These are phyloP conservation scores for Aspergillus taichungensis DNA, from an alignment of 495 filamentous ascomycete species.

Conservation along the genomic window DNA sequence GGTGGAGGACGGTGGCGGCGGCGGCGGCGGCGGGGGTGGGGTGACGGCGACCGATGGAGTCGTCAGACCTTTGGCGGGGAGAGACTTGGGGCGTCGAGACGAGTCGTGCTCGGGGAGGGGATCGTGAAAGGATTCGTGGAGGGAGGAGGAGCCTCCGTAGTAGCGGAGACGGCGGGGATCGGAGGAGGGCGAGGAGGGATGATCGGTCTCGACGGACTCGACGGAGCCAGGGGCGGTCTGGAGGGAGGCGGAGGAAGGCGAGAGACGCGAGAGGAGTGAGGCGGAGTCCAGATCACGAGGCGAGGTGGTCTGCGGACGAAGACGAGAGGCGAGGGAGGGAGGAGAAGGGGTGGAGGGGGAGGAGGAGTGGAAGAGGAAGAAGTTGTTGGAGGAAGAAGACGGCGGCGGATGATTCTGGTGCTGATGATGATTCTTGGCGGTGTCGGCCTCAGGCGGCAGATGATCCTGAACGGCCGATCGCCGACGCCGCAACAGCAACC, in stretches of 20 bases:
- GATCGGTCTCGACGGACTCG: too few species aligned
- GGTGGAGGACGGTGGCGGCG: conserved; percentile 31
- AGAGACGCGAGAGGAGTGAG: too few species aligned
- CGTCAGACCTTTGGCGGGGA: conserved; percentile 9
- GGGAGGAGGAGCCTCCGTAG: background rate
- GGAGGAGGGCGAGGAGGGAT: conserved; percentile 3
- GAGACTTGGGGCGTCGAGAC: background rate
- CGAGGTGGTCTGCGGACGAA: too few species aligned
- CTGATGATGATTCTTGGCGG: conserved; percentile 3
- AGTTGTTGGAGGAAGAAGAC: conserved; percentile 3
- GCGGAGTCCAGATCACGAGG: too few species aligned
- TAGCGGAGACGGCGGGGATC: conserved; percentile 1
- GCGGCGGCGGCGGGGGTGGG: conserved; percentile 29
- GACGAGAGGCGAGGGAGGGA: conserved; percentile 4
- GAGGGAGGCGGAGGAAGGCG: too few species aligned
- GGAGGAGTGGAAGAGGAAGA: background rate
- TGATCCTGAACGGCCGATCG: too few species aligned
- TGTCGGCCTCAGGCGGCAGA: too few species aligned
- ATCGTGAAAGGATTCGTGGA: background rate
- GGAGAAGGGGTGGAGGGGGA: conserved; percentile 2
- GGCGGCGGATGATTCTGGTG: background rate
- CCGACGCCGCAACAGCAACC: too few species aligned
- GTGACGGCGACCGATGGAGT: conserved; percentile 30
- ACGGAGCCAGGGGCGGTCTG: too few species aligned
- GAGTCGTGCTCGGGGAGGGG: background rate